Evolutionary conservation across 768 basidiomycete species (phyloP).

Genomic region (Paxillus involutus): DNA sequence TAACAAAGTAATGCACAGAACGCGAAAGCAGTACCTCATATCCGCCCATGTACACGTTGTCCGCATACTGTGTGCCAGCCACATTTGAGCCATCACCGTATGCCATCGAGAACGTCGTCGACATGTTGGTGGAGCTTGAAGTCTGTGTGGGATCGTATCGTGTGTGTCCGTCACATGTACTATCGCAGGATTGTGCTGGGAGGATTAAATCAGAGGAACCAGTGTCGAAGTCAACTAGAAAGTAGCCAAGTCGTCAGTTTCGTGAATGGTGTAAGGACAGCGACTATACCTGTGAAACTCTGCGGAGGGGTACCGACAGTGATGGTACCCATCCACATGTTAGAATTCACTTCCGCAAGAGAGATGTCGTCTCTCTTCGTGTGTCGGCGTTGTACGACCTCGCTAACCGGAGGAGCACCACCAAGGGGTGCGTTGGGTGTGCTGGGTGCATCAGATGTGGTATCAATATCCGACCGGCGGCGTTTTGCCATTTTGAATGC

Average conservation of each 20-base stretch:
- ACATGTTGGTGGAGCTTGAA: conserved; percentile 30
- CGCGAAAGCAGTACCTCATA: conserved; percentile 26
- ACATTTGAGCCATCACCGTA: conserved; percentile 42
- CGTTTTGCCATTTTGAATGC: conserved; percentile 5
- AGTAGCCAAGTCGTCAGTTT: neutral
- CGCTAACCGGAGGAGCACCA: too few species aligned
- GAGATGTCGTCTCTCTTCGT: conserved; percentile 29
- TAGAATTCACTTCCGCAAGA: conserved; percentile 37
- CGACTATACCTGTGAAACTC: conserved; percentile 38
- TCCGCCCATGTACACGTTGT: conserved; percentile 43
- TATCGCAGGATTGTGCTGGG: conserved; percentile 28
- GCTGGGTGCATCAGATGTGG: neutral
- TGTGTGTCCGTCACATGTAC: conserved; percentile 32
- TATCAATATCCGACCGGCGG: conserved; percentile 3
- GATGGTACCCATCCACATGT: conserved; percentile 48
- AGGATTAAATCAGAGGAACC: conserved; percentile 52
- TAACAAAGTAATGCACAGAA: conserved; percentile 5
- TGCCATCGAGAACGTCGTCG: conserved; percentile 27
- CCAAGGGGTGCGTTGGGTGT: neutral
- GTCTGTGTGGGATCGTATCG: conserved; percentile 29
- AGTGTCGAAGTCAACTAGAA: conserved; percentile 53
- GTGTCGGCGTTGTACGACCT: conserved; percentile 5
- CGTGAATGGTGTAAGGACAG: neutral
- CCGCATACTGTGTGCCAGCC: conserved; percentile 39
- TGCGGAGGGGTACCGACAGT: conserved; percentile 47